Evolutionary conservation across 2,329 filamentous ascomycete genomes (phyloP).

Genomic region (Balansia obtecta): DNA sequence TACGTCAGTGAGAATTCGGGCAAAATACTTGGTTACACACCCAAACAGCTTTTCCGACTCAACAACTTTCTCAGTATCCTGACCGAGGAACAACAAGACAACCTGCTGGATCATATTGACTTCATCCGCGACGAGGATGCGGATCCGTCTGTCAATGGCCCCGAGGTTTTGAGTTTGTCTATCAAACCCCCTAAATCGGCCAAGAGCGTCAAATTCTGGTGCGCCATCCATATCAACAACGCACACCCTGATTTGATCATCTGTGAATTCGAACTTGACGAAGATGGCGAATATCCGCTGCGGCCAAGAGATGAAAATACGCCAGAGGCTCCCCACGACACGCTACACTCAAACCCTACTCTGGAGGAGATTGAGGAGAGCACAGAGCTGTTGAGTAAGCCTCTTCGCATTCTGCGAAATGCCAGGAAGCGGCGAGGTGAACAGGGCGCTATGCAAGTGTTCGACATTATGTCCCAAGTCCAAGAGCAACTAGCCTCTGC

Average conservation of each 20-base stretch:
- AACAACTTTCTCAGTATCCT: slow-evolving; percentile 73
- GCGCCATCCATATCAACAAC: slow-evolving; percentile 67
- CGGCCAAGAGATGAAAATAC: slow-evolving; percentile 47
- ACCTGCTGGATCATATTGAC: slow-evolving; percentile 73
- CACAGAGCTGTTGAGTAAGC: slow-evolving; percentile 63
- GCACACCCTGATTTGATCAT: slow-evolving; percentile 59
- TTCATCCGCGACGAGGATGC: slow-evolving; percentile 76
- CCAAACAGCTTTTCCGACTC: slow-evolving; percentile 61
- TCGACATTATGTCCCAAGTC: slow-evolving; percentile 84
- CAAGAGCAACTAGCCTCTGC: slow-evolving; percentile 75
- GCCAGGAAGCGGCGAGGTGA: slow-evolving; percentile 66
- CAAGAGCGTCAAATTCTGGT: slow-evolving; percentile 64
- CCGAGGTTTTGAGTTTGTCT: slow-evolving; percentile 74
- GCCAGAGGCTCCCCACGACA: slow-evolving; percentile 58
- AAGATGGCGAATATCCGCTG: slow-evolving; percentile 57
- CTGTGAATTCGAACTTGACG: slow-evolving; percentile 80
- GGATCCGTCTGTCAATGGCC: slow-evolving; percentile 62
- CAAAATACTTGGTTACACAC: slow-evolving; percentile 62
- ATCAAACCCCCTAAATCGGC: slow-evolving; percentile 44
- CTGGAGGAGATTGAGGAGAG: slow-evolving; percentile 63
- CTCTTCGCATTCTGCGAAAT: slow-evolving; percentile 63
- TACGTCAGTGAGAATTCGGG: slow-evolving; percentile 74
- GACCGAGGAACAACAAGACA: slow-evolving; percentile 72
- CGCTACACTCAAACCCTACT: slow-evolving; percentile 59
- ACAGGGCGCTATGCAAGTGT: slow-evolving; percentile 77